Conservation (phyloP, 495 filamentous ascomycete species). For the Penicillium maclennaniae region DNA sequence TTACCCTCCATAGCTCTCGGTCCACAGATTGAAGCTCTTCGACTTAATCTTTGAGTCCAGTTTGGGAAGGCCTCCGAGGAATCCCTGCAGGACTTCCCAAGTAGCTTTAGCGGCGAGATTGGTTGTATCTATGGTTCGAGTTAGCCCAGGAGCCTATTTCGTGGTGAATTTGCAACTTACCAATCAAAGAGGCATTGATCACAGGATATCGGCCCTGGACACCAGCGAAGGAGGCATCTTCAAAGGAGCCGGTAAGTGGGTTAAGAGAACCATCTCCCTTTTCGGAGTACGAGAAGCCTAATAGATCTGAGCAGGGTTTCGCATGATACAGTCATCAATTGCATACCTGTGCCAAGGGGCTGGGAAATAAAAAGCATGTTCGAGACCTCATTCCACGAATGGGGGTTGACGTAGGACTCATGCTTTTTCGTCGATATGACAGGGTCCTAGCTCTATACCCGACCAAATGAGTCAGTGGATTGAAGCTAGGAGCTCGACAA, state of each 20-base stretch:
- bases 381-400: slow-evolving; percentile 68
- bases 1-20: slow-evolving; percentile 60
- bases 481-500: background rate
- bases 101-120: slow-evolving; percentile 52
- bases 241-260: slow-evolving; percentile 39
- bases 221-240: slow-evolving; percentile 38
- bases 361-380: slow-evolving; percentile 76
- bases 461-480: background rate
- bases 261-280: slow-evolving; percentile 42
- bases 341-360: slow-evolving; percentile 53
- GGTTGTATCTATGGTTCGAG: slow-evolving; percentile 38
- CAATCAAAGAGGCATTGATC: slow-evolving; percentile 44
- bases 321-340: background rate
- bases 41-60: slow-evolving; percentile 49
- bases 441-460: slow-evolving; percentile 53
- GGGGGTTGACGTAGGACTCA: slow-evolving; percentile 53
- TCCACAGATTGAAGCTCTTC: slow-evolving; percentile 49
- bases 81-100: slow-evolving; percentile 57
- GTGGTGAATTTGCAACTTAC: slow-evolving; percentile 9
- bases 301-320: background rate
- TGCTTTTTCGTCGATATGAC: slow-evolving; percentile 50
- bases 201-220: slow-evolving; percentile 46
- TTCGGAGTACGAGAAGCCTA: slow-evolving; percentile 54
- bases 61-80: slow-evolving; percentile 49
- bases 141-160: background rate